Evolutionary conservation across 768 basidiomycete genomes (phyloP), one percentile per base, ranked within the genome.

Genomic region (Russula vinacea): DNA sequence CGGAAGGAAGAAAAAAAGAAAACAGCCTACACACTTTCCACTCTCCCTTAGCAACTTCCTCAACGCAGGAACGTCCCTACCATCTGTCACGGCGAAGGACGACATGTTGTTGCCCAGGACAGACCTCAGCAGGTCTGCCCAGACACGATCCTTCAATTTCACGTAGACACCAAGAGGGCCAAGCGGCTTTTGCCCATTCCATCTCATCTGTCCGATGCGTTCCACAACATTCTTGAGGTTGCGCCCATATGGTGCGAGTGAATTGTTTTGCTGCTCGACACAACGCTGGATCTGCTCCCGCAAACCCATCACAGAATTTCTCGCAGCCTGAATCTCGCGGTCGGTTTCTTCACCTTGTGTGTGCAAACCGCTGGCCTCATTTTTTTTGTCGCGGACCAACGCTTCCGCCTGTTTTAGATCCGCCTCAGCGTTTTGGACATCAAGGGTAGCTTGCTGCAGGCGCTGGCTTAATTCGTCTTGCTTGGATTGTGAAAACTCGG

Each of bases 111-210:
- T 35, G 5, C 81, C 83, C 5, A 99, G 76, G 68, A 88, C 82
- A 56, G 74, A 74, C 65, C 88, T 77, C 68, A 98, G 74, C n/a
- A 92, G 68, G 0, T 76, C 76, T 0, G 84, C 86, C 84, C 90
- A 98, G 37, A 70, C 75, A 64, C 77, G 76, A 55, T 95, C 89
- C 69, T 79, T 83, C 42, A 92, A 82, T 69, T 86, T 88, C 70
- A 98, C 88, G 71, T 84, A 81, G 55, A 82, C 66, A 0, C 96
- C 96, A 29, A 98, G 77, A 0, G 96, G 96, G 0, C 92, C 92
- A 39, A 91, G 73, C 0, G 90, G 90, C 22, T 70, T 71, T 52
- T 85, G 80, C 3, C 91, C 91, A 32, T 76, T 65, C 92, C 92
- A 93, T 6, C 61, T 75, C 72, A 75, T 76, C 33, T 69, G 70